Evolutionary conservation across 1,139 yeast genomes (phyloP).

Genomic region (Diutina neorugosa): DNA sequence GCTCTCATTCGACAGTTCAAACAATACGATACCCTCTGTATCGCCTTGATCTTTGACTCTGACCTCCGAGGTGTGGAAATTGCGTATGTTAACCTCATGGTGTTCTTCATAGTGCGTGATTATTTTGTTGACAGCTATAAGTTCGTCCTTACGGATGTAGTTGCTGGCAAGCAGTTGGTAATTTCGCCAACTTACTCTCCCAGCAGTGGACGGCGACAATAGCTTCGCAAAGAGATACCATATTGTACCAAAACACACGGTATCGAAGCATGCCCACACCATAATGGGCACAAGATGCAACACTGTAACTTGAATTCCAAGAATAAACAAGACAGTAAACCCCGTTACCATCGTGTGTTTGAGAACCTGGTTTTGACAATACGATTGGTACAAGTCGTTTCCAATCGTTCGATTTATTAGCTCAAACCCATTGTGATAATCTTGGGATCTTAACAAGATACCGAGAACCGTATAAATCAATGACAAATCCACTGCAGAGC

Average conservation of each 20-base stretch:
- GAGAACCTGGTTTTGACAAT: neutral
- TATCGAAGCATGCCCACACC: conserved; percentile 5
- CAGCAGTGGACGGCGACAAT: conserved; percentile 5
- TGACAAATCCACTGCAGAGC: neutral
- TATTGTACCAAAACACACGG: conserved; percentile 9
- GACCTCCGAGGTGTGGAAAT: conserved; percentile 17
- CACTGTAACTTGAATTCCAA: neutral
- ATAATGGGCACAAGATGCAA: neutral
- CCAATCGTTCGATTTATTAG: conserved; percentile 15
- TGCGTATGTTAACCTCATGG: conserved; percentile 25
- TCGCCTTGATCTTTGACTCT: neutral
- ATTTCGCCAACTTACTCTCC: conserved; percentile 24
- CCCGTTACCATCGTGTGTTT: conserved; percentile 5
- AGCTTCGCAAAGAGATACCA: conserved; percentile 6
- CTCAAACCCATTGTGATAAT: conserved; percentile 22
- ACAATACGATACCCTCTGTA: neutral
- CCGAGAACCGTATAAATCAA: neutral
- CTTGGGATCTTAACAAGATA: conserved; percentile 17
- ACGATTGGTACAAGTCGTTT: neutral
- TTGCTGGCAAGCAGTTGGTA: conserved; percentile 16
- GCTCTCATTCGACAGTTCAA: neutral
- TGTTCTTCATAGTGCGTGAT: conserved; percentile 29
- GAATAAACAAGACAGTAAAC: neutral
- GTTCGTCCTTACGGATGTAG: conserved; percentile 17
- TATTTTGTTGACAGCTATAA: conserved; percentile 18